Conservation (phyloP, 257 asterid genomes). For the Gentiana straminea region DNA sequence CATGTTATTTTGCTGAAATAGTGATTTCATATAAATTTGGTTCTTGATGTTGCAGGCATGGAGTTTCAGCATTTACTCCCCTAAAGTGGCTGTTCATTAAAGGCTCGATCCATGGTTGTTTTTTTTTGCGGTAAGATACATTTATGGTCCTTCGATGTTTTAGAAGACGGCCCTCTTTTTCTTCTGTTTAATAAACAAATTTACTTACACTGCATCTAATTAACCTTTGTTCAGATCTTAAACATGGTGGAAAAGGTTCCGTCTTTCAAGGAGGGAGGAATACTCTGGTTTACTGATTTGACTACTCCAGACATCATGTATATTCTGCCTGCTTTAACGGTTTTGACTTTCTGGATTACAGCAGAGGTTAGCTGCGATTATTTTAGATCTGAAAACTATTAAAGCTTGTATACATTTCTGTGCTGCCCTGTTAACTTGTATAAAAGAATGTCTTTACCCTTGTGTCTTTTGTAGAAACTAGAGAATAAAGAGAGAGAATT, state of each 20-base stretch:
- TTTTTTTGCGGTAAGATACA: constrained; percentile 78
- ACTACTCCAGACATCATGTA: constrained; percentile 76
- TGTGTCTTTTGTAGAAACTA: too few species aligned
- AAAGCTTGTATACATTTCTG: background rate
- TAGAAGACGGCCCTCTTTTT: background rate
- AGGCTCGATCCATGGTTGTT: constrained; percentile 68
- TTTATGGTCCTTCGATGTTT: constrained; percentile 6
- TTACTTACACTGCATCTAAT: constrained; percentile 4
- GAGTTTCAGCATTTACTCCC: constrained; percentile 82
- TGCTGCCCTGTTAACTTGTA: background rate
- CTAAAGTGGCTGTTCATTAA: constrained; percentile 62
- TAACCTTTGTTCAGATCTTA: constrained; percentile 35
- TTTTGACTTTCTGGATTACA: constrained; percentile 81
- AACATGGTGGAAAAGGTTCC: constrained; percentile 87
- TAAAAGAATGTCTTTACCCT: too few species aligned
- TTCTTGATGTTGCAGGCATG: constrained; percentile 50
- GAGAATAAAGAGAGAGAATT: too few species aligned
- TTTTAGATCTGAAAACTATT: background rate
- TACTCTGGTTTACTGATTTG: constrained; percentile 84
- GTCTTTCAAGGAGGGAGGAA: constrained; percentile 87
- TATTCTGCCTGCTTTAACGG: constrained; percentile 72
- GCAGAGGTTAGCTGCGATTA: constrained; percentile 56
- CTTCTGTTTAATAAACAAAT: background rate
- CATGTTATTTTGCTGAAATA: too few species aligned
- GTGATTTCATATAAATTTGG: too few species aligned